Evolutionary conservation across 2,329 filamentous ascomycete genomes (phyloP).

Genomic region (Tolypocladium nubicola): DNA sequence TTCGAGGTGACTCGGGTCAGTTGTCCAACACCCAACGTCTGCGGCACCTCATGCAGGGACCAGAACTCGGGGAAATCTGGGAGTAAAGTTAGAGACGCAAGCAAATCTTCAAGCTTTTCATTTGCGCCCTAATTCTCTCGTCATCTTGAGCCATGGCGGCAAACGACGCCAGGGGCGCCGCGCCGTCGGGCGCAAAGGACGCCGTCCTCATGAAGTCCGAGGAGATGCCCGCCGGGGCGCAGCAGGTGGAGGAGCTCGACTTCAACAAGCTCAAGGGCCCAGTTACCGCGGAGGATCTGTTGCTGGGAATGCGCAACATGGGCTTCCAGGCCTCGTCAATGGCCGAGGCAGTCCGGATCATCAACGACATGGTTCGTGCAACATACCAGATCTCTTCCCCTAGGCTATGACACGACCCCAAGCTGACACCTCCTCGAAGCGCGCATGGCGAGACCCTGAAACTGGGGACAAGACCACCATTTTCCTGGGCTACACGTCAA

Average conservation of each 20-base stretch:
- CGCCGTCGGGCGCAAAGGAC: slow-evolving; percentile 56
- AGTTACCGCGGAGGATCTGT: slow-evolving; percentile 77
- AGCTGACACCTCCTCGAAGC: slow-evolving; percentile 26
- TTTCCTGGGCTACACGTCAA: slow-evolving; percentile 95
- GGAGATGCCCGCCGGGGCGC: slow-evolving; percentile 67
- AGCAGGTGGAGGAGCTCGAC: slow-evolving; percentile 80
- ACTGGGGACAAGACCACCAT: slow-evolving; percentile 77
- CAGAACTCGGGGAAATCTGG: neutral
- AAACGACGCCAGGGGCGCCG: slow-evolving; percentile 25
- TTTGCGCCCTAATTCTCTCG: neutral
- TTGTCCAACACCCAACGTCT: neutral
- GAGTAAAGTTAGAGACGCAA: neutral
- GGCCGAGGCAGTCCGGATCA: slow-evolving; percentile 78
- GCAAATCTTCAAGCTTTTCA: neutral
- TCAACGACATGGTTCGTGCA: slow-evolving; percentile 78
- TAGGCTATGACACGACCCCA: neutral
- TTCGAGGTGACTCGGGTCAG: neutral
- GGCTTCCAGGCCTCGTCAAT: slow-evolving; percentile 65
- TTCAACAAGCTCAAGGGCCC: slow-evolving; percentile 73
- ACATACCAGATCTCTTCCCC: neutral
- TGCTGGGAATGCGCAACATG: slow-evolving; percentile 75
- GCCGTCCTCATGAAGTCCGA: slow-evolving; percentile 81
- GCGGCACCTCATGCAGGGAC: neutral
- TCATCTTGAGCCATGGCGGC: slow-evolving; percentile 16
- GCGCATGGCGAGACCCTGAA: slow-evolving; percentile 71